These are phyloP conservation scores for Globisporangium okanoganense DNA, from an alignment of 352 stramenopile species.

Conservation along the genomic window DNA sequence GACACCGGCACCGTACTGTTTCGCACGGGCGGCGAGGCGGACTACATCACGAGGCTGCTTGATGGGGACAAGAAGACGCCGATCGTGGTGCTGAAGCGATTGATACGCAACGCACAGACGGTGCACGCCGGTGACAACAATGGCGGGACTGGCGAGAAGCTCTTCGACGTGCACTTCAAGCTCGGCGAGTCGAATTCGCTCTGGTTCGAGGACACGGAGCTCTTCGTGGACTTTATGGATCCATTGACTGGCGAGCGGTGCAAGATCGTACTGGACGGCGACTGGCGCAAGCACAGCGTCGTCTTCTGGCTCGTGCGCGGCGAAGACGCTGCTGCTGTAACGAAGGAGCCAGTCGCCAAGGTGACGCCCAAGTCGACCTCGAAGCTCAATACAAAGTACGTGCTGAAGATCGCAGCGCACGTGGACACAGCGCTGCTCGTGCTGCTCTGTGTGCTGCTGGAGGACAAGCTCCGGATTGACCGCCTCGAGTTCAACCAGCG, in stretches of 20 bases:
- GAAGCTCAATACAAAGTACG: neutral
- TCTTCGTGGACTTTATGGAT: neutral
- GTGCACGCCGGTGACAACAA: neutral
- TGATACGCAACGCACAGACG: neutral
- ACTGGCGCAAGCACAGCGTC: neutral
- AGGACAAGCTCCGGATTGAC: neutral
- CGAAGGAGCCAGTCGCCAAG: neutral
- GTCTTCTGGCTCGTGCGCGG: slow-evolving; percentile 1
- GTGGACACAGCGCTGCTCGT: neutral
- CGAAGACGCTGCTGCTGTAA: neutral
- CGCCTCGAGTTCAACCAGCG: neutral
- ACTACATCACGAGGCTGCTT: neutral
- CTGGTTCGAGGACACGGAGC: slow-evolving; percentile 2
- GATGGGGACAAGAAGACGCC: neutral
- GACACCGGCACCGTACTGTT: neutral
- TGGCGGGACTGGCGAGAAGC: neutral
- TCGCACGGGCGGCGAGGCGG: neutral
- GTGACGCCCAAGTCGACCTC: neutral
- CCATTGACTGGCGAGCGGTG: neutral
- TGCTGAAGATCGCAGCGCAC: neutral
- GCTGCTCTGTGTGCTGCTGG: neutral
- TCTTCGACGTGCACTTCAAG: slow-evolving; percentile 1
- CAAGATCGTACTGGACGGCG: neutral
- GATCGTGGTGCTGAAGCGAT: neutral
- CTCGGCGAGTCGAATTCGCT: neutral